Conservation (phyloP, 129 eudicot species). For the Gnaphalium uliginosum region DNA sequence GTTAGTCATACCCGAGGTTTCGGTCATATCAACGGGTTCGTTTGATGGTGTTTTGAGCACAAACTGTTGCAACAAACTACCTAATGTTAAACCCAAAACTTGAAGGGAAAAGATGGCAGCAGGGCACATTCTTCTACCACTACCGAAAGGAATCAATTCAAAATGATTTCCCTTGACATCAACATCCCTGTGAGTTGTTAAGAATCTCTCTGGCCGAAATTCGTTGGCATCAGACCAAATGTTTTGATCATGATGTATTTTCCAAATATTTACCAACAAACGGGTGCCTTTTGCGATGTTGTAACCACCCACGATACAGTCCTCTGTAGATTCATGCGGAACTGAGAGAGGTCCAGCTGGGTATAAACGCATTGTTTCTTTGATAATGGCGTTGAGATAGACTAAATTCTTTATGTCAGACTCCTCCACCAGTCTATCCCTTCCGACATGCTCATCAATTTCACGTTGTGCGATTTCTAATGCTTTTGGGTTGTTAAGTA, state of each 20-base stretch:
- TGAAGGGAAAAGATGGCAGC: constrained; percentile 20
- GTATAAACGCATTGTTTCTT: constrained; percentile 30
- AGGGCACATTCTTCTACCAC: constrained; percentile 37
- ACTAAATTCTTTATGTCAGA: constrained; percentile 36
- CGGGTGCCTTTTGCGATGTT: constrained; percentile 24
- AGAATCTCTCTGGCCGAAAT: constrained; percentile 40
- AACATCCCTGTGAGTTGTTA: constrained; percentile 27
- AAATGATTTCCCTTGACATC: constrained; percentile 32
- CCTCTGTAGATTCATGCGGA: constrained; percentile 33
- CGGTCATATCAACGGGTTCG: constrained; percentile 33
- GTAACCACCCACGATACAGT: constrained; percentile 37
- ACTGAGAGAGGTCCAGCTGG: constrained; percentile 29
- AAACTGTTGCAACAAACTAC: constrained; percentile 30
- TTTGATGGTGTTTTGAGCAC: constrained; percentile 18
- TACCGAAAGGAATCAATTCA: constrained; percentile 33
- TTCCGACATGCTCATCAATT: constrained; percentile 32
- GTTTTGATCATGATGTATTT: constrained; percentile 25
- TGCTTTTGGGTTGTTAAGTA: constrained; percentile 17
- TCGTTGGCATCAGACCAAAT: constrained; percentile 30
- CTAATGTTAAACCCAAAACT: constrained; percentile 14
- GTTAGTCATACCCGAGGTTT: constrained; percentile 18
- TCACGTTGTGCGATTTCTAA: constrained; percentile 12
- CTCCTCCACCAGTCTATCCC: constrained; percentile 35
- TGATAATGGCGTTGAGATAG: constrained; percentile 36
- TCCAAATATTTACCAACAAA: constrained; percentile 36